Conservation (phyloP, 2,329 filamentous ascomycete species). For the Aureobasidium sp. region DNA sequence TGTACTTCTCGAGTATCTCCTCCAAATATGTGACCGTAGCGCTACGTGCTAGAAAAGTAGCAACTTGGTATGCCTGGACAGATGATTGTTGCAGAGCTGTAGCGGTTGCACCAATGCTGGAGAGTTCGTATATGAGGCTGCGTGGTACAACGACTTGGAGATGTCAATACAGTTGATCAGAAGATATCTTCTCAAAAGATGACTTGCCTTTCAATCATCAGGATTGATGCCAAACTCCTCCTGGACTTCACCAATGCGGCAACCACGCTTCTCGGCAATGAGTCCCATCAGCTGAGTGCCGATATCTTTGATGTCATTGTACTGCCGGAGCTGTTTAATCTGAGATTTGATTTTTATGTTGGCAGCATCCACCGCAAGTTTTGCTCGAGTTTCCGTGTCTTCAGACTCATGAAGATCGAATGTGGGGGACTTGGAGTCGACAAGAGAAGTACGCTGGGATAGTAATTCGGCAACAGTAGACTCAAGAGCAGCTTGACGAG, state of each 20-base stretch:
- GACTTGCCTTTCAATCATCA: conserved; percentile 43
- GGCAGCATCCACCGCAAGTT: conserved; percentile 45
- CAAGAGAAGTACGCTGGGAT: conserved; percentile 43
- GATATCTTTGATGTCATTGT: conserved; percentile 77
- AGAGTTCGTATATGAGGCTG: no score
- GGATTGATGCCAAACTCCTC: conserved; percentile 52
- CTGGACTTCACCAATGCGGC: conserved; percentile 56
- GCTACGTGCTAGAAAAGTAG: no score
- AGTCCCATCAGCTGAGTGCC: conserved; percentile 72
- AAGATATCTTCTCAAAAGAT: no score
- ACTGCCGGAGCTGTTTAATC: conserved; percentile 71
- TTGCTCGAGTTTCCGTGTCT: conserved; percentile 22
- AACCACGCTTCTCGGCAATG: conserved; percentile 70
- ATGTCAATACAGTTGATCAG: not conserved
- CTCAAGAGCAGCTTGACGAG: conserved; percentile 46
- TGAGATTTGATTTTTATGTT: conserved; percentile 65
- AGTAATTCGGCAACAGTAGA: conserved; percentile 53
- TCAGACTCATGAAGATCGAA: conserved; percentile 19
- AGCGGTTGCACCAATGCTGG: no score
- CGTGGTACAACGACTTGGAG: not conserved
- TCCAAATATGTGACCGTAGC: not conserved
- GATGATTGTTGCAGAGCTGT: not conserved
- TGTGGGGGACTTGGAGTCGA: conserved; percentile 36
- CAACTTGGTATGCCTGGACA: not conserved
- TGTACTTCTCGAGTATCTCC: not conserved